Percentiles rank a stretch among this genome's conserved stretches.
phyloP scores from a whole-genome alignment of 2,329 filamentous ascomycete genomes.

The Verticillium longisporum region DNA sequence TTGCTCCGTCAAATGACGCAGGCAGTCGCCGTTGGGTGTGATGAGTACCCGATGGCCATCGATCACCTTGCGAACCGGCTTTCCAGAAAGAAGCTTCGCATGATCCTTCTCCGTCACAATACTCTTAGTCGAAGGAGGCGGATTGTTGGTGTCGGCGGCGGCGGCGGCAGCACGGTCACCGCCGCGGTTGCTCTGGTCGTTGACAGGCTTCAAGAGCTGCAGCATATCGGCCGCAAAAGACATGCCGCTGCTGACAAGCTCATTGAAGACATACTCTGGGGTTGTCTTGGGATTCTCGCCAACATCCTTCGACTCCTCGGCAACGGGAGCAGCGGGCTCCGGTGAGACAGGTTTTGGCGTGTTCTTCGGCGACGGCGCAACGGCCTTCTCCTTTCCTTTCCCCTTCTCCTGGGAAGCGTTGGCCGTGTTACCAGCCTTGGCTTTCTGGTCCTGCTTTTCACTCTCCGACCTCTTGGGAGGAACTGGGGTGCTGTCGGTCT shows the following conservation, averaged over 20 bases:
- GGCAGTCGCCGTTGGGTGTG: conserved; percentile 68
- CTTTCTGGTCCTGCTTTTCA: conserved; percentile 3
- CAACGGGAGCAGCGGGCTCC: background rate
- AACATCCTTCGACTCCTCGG: conserved; percentile 6
- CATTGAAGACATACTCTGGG: conserved; percentile 9
- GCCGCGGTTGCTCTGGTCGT: conserved; percentile 10
- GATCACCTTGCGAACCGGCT: conserved; percentile 53
- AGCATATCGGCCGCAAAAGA: conserved; percentile 20
- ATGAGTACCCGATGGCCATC: conserved; percentile 64
- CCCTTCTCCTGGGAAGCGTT: conserved; percentile 16
- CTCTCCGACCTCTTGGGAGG: conserved; percentile 13
- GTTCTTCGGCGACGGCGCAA: background rate
- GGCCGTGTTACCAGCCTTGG: conserved; percentile 14
- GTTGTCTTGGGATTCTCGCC: conserved; percentile 9
- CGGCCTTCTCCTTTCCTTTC: conserved; percentile 10
- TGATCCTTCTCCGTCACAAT: conserved; percentile 50
- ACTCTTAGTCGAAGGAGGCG: conserved; percentile 29
- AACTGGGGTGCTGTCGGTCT: conserved; percentile 1
- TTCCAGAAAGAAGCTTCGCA: conserved; percentile 44
- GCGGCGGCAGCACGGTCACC: conserved; percentile 2
- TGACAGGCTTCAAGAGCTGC: conserved; percentile 28
- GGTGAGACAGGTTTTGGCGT: background rate
- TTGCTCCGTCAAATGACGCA: conserved; percentile 62
- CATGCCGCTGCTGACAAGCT: conserved; percentile 3
- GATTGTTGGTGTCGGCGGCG: conserved; percentile 2